Conservation (phyloP, 2,329 filamentous ascomycete species). For the Diaporthe sp. region DNA sequence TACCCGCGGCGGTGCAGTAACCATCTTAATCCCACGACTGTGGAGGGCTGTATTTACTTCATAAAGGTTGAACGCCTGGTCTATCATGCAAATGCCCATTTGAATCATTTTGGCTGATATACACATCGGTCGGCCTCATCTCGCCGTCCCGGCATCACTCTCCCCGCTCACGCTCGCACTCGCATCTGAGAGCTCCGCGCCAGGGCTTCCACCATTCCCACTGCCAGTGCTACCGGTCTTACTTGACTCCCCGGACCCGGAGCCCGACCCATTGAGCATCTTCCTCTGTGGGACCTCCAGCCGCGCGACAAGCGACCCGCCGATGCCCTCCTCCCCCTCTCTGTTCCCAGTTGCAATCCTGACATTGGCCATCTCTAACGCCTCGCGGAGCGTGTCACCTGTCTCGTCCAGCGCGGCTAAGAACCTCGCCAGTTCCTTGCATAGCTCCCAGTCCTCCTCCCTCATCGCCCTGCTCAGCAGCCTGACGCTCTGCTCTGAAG, state of each 20-base stretch:
- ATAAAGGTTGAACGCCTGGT: neutral
- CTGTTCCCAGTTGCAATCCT: constrained; percentile 49
- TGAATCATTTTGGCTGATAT: neutral
- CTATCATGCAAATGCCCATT: constrained; percentile 26
- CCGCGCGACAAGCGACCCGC: constrained; percentile 49
- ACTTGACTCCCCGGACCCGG: constrained; percentile 32
- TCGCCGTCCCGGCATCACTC: constrained; percentile 35
- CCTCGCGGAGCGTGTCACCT: constrained; percentile 82
- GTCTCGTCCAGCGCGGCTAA: constrained; percentile 91
- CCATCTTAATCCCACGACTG: neutral
- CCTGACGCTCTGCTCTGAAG: constrained; percentile 83
- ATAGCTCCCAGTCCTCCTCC: constrained; percentile 94
- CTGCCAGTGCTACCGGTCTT: constrained; percentile 35
- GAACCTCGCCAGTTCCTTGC: constrained; percentile 95
- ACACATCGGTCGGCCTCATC: neutral
- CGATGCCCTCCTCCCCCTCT: constrained; percentile 51
- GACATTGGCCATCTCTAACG: constrained; percentile 74
- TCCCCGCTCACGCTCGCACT: constrained; percentile 32
- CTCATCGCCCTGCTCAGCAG: constrained; percentile 85
- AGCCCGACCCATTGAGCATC: constrained; percentile 35
- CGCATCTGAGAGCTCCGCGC: constrained; percentile 8
- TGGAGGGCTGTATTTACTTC: neutral
- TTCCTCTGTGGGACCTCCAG: constrained; percentile 49
- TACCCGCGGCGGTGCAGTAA: too few species aligned
- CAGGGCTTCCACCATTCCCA: constrained; percentile 3